phyloP scores from a whole-genome alignment of 306 rosid species.

The Castanea crenata region DNA sequence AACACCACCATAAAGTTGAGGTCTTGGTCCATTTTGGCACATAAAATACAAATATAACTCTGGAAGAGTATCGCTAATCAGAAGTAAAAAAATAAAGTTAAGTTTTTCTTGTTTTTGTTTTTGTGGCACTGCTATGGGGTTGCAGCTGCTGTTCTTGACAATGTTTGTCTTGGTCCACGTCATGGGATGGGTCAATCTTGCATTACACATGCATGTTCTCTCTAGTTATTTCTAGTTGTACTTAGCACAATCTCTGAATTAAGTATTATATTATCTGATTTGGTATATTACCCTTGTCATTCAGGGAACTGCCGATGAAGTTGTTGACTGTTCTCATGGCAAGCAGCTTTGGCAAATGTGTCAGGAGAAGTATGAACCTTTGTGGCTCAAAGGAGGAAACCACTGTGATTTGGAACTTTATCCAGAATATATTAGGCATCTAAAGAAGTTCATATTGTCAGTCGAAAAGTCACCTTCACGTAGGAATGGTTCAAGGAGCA shows the following conservation, averaged over 20 bases:
- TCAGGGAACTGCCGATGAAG: conserved; percentile 86
- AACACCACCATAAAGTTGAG: neutral
- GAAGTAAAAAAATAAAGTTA: neutral
- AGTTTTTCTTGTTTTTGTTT: neutral
- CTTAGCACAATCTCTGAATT: neutral
- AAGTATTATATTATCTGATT: neutral
- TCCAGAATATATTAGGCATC: conserved; percentile 70
- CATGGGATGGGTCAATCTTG: neutral
- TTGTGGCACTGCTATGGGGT: neutral
- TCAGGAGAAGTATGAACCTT: conserved; percentile 84
- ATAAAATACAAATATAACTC: neutral
- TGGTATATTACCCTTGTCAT: neutral
- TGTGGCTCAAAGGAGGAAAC: conserved; percentile 90
- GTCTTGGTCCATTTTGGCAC: neutral
- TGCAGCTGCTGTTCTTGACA: neutral
- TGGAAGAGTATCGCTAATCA: neutral
- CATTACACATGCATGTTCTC: neutral
- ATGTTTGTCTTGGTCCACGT: neutral
- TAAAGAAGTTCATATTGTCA: conserved; percentile 44
- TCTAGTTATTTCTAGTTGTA: neutral
- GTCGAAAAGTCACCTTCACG: conserved; percentile 39
- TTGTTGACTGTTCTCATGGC: conserved; percentile 89
- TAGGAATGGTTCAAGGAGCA: conserved; percentile 52
- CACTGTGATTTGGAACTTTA: conserved; percentile 86
- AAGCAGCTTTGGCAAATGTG: conserved; percentile 85